Evolutionary conservation across 1,139 yeast species (phyloP).

Genomic region (Yamadazyma sp.): DNA sequence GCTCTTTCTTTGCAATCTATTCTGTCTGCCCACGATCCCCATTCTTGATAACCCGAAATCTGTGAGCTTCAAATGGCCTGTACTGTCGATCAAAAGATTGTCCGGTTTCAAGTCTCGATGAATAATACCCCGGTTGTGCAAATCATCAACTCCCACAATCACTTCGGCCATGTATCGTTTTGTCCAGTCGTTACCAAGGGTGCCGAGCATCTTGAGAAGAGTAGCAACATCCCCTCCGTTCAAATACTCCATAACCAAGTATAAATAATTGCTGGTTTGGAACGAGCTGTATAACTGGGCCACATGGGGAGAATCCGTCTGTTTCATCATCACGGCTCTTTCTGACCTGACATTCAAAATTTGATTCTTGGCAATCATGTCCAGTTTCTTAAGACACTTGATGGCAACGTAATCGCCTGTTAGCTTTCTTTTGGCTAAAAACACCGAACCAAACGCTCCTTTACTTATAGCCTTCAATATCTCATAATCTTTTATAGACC

Average conservation of each 20-base stretch:
- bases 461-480: conserved; percentile 90
- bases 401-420: conserved; percentile 97
- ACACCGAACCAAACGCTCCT: conserved; percentile 98
- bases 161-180: conserved; percentile 86
- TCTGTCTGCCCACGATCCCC: conserved; percentile 75
- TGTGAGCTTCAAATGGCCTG: conserved; percentile 88
- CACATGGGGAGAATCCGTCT: conserved; percentile 89
- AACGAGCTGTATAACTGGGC: conserved; percentile 88
- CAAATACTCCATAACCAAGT: conserved; percentile 92
- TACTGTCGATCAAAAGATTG: conserved; percentile 78
- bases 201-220: conserved; percentile 75
- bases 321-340: conserved; percentile 96
- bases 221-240: conserved; percentile 97
- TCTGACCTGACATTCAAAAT: conserved; percentile 93
- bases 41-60: conserved; percentile 93
- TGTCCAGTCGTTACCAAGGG: conserved; percentile 85
- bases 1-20: conserved; percentile 40
- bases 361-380: conserved; percentile 96
- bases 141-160: conserved; percentile 83
- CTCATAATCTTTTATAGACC: conserved; percentile 86
- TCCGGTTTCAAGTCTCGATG: conserved; percentile 97
- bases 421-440: conserved; percentile 72
- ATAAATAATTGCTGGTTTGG: conserved; percentile 83
- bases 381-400: conserved; percentile 89
- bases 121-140: conserved; percentile 84